Evolutionary conservation across 768 basidiomycete genomes (phyloP).

Genomic region (Phaeotremella skinneri): DNA sequence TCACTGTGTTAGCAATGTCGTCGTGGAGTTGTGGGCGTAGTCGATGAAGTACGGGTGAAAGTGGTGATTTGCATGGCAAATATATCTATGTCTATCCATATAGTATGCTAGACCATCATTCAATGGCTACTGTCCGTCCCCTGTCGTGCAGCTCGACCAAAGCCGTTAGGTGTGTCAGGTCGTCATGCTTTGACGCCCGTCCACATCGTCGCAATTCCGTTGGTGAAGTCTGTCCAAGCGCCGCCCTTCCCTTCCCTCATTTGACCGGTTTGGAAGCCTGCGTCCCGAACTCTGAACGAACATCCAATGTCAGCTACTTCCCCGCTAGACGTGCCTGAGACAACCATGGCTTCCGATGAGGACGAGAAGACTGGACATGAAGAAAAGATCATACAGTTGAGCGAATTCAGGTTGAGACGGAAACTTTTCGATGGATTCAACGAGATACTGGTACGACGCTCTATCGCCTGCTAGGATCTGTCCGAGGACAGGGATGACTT

Average conservation of each 20-base stretch:
- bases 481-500: conserved; percentile 90
- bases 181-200: conserved; percentile 46
- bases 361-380: conserved; percentile 1
- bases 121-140: too few relatives aligned
- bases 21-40: too few relatives aligned
- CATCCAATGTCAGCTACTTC: neutral
- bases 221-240: conserved; percentile 52
- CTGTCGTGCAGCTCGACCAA: too few relatives aligned
- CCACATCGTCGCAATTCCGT: conserved; percentile 51
- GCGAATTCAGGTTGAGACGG: conserved; percentile 85
- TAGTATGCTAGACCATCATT: too few relatives aligned
- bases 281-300: conserved; percentile 46
- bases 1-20: too few relatives aligned
- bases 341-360: neutral
- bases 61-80: too few relatives aligned
- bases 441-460: conserved; percentile 93
- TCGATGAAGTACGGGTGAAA: too few relatives aligned
- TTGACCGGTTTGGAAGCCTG: conserved; percentile 53
- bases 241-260: conserved; percentile 52
- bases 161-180: too few relatives aligned
- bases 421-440: conserved; percentile 94
- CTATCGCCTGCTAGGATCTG: conserved; percentile 94
- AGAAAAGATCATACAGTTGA: conserved; percentile 58
- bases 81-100: too few relatives aligned
- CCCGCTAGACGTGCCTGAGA: conserved; percentile 4